Evolutionary conservation across 345 rosid species (phyloP).

Genomic region (Cardamine occulta): DNA sequence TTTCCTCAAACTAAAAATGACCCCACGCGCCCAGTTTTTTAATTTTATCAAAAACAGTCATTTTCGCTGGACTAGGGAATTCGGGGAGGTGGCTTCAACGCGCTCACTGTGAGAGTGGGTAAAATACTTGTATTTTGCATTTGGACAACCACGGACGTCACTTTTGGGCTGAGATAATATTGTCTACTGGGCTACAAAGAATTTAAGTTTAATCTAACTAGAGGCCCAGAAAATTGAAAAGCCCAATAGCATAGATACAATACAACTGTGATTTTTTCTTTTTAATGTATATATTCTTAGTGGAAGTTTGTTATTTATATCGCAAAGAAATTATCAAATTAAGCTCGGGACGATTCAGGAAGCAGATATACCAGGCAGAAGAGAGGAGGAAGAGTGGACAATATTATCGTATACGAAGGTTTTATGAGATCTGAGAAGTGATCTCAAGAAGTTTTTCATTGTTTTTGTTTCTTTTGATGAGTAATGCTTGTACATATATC

Average conservation of each 20-base stretch:
- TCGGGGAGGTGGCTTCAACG: background rate
- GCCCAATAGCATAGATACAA: background rate
- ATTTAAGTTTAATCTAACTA: background rate
- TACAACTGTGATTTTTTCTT: background rate
- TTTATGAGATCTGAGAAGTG: background rate
- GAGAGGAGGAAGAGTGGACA: background rate
- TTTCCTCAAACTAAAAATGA: background rate
- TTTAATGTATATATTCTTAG: background rate
- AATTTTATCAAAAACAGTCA: background rate
- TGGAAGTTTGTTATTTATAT: background rate
- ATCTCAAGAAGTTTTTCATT: background rate
- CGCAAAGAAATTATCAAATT: background rate
- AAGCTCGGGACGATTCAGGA: background rate
- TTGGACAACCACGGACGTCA: background rate
- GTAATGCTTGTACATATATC: background rate
- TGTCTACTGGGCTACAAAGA: slow-evolving; percentile 8
- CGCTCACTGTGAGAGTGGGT: background rate
- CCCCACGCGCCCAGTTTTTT: background rate
- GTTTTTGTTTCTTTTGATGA: background rate
- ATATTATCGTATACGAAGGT: background rate
- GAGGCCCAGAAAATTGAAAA: background rate
- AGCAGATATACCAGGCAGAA: background rate
- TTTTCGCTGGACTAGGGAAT: background rate
- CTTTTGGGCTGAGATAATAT: background rate
- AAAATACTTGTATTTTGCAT: background rate